A percentile compares a stretch with the other conserved stretches of the same genome.
These are phyloP conservation scores for Penicillium digitatum DNA, from an alignment of 2,329 filamentous ascomycete species.

Conservation along the genomic window DNA sequence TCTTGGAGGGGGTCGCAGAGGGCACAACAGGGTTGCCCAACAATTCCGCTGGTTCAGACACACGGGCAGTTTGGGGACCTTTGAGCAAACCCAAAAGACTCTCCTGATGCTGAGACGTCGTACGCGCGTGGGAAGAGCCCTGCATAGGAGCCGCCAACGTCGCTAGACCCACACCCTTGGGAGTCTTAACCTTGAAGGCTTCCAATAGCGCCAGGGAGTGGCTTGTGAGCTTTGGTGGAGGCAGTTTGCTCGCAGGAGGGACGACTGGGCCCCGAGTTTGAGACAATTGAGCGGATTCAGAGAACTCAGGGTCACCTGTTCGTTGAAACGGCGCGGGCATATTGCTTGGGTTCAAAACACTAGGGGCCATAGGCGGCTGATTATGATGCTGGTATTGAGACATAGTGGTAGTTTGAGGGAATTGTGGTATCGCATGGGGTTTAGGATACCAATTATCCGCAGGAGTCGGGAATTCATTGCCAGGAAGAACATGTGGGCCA, in stretches of 20 bases:
- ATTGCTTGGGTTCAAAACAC: constrained; percentile 20
- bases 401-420: constrained; percentile 22
- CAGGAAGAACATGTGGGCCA: constrained; percentile 8
- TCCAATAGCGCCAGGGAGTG: constrained; percentile 57
- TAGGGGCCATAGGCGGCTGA: constrained; percentile 15
- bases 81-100: constrained; percentile 36
- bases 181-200: constrained; percentile 50
- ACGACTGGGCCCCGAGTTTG: constrained; percentile 44
- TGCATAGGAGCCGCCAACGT: constrained; percentile 17
- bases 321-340: constrained; percentile 45
- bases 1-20: constrained; percentile 20
- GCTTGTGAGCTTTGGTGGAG: constrained; percentile 55
- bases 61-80: constrained; percentile 18
- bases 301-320: constrained; percentile 46
- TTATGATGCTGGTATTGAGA: constrained; percentile 17
- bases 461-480: constrained; percentile 8
- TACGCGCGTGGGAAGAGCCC: constrained; percentile 15
- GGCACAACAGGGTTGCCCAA: constrained; percentile 42
- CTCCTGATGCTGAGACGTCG: constrained; percentile 38
- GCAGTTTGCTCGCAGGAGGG: constrained; percentile 56
- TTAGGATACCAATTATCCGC: constrained; percentile 21
- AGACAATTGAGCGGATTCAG: constrained; percentile 33
- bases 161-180: constrained; percentile 21
- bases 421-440: constrained; percentile 21
- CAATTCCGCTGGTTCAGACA: constrained; percentile 39